Base-by-base conservation (phyloP, 345 rosid genomes). In the Populus euphratica region DNA sequence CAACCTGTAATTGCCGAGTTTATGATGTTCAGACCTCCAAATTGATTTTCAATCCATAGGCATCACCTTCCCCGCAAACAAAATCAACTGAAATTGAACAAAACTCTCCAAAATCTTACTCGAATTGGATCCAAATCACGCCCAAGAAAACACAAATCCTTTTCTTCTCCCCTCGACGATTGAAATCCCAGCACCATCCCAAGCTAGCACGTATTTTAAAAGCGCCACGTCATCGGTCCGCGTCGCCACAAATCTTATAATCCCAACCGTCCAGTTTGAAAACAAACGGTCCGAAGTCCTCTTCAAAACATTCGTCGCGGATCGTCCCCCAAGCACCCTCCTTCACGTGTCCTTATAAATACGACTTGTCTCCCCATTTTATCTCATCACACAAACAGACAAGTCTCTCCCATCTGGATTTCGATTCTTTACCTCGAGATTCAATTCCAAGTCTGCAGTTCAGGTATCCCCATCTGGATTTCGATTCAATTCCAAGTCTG, bases 191-290 rank as follows among this genome's bases (percentile, higher is more conserved):
- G 0, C 29, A 56, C 29, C 29, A n/a, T n/a, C 13, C 5, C 63
- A 1, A 3, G 27, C 63, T 4, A 56, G 27, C 14, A 56, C 3
- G 27, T 23, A 56, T n/a, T 56, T 56, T 18, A 1, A 25, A 12
- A n/a, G 21, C 49, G 20, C 78, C 78, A 76, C 23, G 50, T 76
- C 73, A 76, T 67, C 66, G 17, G 50, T 76, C 78, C 66, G 27
- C 16, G 2, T 0, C 8, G 0, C 6, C 10, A 21, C 18, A 14
- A n/a, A 5, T 21, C 14, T 20, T 47, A 52, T 1, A 33, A 35
- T 68, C 65, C 36, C 36, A 52, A 5, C 78, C 78, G 23, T 52
- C 21, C 25, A 23, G 44, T 5, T 14, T 6, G 23, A 25, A 49
- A 8, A 4, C 70, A 0, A 68, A 36, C 72, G 78, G 73, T 13